phyloP scores from a whole-genome alignment of 306 rosid species.

The Erythrophleum fordii region DNA sequence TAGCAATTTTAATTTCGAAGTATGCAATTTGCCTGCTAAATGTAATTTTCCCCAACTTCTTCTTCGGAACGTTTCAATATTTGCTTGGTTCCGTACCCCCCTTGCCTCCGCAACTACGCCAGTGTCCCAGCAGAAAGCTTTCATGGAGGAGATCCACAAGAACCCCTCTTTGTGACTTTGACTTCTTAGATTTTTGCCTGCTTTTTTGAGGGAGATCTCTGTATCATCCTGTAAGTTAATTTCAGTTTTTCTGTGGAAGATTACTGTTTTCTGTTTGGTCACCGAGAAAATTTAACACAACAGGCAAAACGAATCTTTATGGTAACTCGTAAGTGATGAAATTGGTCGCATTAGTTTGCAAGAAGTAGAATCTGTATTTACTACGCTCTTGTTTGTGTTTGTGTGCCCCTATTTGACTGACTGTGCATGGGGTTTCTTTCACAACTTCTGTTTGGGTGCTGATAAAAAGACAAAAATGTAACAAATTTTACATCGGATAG shows the following conservation, averaged over 20 bases:
- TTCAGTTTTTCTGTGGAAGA: neutral
- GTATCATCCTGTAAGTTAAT: conserved; percentile 9
- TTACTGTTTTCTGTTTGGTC: neutral
- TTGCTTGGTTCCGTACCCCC: neutral
- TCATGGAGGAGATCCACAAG: neutral
- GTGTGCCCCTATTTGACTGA: neutral
- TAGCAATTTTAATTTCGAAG: no score
- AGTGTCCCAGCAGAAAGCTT: neutral
- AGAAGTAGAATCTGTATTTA: neutral
- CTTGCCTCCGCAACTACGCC: neutral
- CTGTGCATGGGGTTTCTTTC: neutral
- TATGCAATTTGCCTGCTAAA: no score
- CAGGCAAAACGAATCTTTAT: neutral
- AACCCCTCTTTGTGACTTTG: neutral
- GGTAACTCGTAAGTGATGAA: neutral
- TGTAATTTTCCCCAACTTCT: no score
- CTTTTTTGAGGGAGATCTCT: neutral
- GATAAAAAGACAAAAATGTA: neutral
- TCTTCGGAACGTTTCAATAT: neutral
- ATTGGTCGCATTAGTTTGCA: neutral
- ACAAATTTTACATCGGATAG: neutral
- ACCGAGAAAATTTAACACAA: neutral
- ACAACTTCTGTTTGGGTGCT: neutral
- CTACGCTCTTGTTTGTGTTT: neutral
- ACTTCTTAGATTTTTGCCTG: neutral